Conservation (phyloP, 1,139 yeast genomes). For the Hanseniaspora sp. region DNA sequence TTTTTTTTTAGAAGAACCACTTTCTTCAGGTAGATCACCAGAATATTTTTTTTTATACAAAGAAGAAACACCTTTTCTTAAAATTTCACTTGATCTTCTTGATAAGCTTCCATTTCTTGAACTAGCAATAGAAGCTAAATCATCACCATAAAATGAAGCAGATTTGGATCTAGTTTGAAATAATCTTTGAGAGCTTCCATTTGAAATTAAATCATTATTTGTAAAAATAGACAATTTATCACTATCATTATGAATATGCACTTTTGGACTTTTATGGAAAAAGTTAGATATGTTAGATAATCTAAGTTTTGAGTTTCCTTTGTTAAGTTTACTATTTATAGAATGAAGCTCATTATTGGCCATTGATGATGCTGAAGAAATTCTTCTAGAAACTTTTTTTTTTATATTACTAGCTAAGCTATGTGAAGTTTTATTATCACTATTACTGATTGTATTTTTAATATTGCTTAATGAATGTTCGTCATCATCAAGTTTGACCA, state of each 20-base stretch:
- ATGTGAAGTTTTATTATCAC: background rate
- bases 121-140: background rate
- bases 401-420: background rate
- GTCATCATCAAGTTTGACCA: background rate
- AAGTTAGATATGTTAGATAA: slow-evolving; percentile 2
- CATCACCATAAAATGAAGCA: background rate
- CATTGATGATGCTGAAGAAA: background rate
- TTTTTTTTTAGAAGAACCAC: background rate
- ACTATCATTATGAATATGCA: background rate
- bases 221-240: background rate
- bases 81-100: slow-evolving; percentile 4
- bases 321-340: background rate
- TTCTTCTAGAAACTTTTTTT: slow-evolving; percentile 1
- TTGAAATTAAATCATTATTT: background rate
- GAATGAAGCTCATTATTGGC: slow-evolving; percentile 3
- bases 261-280: background rate
- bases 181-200: background rate
- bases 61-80: background rate
- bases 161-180: slow-evolving; percentile 6
- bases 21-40: background rate
- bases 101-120: background rate
- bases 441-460: background rate
- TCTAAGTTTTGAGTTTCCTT: slow-evolving; percentile 1
- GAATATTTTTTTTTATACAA: background rate
- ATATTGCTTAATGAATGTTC: background rate